Evolutionary conservation across 2,329 filamentous ascomycete genomes (phyloP), one percentile per base, ranked within the genome.

Genomic region (Microdochium paspali): DNA sequence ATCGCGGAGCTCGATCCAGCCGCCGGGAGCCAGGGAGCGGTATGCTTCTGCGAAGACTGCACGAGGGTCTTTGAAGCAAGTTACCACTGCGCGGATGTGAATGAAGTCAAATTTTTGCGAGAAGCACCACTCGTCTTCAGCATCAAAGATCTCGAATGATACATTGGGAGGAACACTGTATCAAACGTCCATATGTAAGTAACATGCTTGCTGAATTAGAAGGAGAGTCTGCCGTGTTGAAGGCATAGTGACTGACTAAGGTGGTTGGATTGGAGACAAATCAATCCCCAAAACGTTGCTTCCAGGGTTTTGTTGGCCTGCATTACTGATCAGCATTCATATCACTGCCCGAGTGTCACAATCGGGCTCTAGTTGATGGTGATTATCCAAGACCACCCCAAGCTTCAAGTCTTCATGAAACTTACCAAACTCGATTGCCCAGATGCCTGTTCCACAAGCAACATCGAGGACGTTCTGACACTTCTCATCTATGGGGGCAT

Each of bases 61-160:
- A 21, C 45, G 49, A 6, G 56, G 54, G 48, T 56, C 51, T 31
- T 43, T 46, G 48, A 59, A 58, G 31, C 56, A 57, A 4, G 55
- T 56, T 18, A 55, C 47, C 46, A 56, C 53, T 24, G 55, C 53
- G 44, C 57, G 57, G 50, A 57, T 53, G 44, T 59, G 57, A 24
- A 59, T 46, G 25, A 57, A 51, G 46, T 59, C 53, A 42, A 59
- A 59, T 21, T 50, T 51, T 9, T 46, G 44, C 18, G 44, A 44
- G 42, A 56, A 53, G 20, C 44, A 47, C 56, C 57, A 59, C 44
- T 59, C 57, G 44, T 59, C 56, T 44, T 59, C 56, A 44, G 54
- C 55, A 46, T 59, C 57, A 49, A 48, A 53, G 53, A 59, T 58
- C 50, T 59, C 54, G 44, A 59, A 59, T 23, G 47, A 32, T n/a